Conservation (phyloP, 2,329 filamentous ascomycete species). For the Pseudogymnoascus sp. region DNA sequence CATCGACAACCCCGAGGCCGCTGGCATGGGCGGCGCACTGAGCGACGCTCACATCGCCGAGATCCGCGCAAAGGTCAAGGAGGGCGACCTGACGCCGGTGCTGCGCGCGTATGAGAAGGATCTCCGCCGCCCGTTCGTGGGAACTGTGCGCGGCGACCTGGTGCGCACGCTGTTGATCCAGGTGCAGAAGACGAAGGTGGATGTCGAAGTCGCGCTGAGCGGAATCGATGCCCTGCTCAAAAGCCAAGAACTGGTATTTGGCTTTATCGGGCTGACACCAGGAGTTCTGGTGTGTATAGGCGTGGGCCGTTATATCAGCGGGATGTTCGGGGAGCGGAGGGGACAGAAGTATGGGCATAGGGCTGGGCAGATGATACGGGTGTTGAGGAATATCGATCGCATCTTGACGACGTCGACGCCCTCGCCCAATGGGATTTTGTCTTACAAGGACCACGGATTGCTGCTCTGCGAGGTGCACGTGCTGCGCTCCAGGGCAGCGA, state of each 20-base stretch:
- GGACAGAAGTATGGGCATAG: constrained; percentile 58
- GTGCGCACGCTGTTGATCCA: constrained; percentile 89
- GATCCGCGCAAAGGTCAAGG: constrained; percentile 71
- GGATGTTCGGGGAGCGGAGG: constrained; percentile 60
- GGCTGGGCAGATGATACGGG: constrained; percentile 63
- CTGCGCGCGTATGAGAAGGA: constrained; percentile 87
- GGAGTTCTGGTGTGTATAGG: constrained; percentile 80
- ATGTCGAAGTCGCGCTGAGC: constrained; percentile 90
- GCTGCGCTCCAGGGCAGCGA: constrained; percentile 59
- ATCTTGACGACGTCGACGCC: constrained; percentile 62
- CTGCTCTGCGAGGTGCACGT: constrained; percentile 85
- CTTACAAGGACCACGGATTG: constrained; percentile 87
- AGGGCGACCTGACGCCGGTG: constrained; percentile 89
- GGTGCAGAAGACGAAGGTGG: constrained; percentile 97
- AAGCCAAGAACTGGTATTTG: constrained; percentile 94
- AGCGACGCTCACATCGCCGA: constrained; percentile 63
- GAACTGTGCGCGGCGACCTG: constrained; percentile 77
- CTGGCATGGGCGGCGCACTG: constrained; percentile 42
- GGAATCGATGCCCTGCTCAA: constrained; percentile 92
- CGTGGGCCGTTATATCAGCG: constrained; percentile 62
- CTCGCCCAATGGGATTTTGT: constrained; percentile 64
- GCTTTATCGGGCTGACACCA: constrained; percentile 90
- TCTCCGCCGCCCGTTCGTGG: constrained; percentile 70
- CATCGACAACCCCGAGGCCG: constrained; percentile 64
- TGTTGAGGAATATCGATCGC: constrained; percentile 82